phyloP scores from a whole-genome alignment of 139 green algal genomes.

The Chlorella sp. region DNA sequence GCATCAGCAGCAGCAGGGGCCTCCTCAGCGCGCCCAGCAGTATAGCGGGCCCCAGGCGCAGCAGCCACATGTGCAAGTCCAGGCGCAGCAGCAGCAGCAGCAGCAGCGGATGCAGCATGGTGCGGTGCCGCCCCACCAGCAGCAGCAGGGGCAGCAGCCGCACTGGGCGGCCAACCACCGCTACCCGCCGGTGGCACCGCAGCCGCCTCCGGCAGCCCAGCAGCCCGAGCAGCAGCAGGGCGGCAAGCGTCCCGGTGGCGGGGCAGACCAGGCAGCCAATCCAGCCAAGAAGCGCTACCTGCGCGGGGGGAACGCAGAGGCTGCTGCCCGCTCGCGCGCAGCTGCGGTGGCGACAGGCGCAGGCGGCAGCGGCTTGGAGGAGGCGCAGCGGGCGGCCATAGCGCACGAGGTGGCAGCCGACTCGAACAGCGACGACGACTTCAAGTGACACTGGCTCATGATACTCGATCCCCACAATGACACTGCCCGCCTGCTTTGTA shows the following conservation, averaged over 20 bases:
- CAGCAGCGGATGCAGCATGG: not conserved
- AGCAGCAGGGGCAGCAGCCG: not conserved
- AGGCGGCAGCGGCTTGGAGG: not conserved
- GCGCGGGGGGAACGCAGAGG: conserved; percentile 19
- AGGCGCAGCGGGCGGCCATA: conserved; percentile 5
- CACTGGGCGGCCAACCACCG: not conserved
- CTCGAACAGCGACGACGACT: not conserved
- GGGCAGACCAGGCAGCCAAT: too few relatives aligned
- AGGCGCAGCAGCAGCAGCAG: not conserved
- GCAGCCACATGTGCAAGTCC: not conserved
- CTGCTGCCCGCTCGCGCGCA: not conserved
- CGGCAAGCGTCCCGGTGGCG: too few relatives aligned
- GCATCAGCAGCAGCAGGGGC: not conserved
- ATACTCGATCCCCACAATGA: too few relatives aligned
- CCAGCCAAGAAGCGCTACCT: conserved; percentile 18
- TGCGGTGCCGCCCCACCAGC: not conserved
- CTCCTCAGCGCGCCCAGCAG: not conserved
- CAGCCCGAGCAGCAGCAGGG: not conserved
- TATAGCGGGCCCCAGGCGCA: not conserved
- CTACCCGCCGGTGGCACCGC: not conserved
- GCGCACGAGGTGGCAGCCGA: not conserved
- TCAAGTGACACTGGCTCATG: too few relatives aligned
- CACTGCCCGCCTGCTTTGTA: too few relatives aligned
- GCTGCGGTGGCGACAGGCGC: not conserved
- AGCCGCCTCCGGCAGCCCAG: not conserved